A percentile compares a stretch with the other conserved stretches of the same genome.
These are phyloP conservation scores for Babesia bigemina DNA, from an alignment of 169 alveolate species.

Conservation along the genomic window DNA sequence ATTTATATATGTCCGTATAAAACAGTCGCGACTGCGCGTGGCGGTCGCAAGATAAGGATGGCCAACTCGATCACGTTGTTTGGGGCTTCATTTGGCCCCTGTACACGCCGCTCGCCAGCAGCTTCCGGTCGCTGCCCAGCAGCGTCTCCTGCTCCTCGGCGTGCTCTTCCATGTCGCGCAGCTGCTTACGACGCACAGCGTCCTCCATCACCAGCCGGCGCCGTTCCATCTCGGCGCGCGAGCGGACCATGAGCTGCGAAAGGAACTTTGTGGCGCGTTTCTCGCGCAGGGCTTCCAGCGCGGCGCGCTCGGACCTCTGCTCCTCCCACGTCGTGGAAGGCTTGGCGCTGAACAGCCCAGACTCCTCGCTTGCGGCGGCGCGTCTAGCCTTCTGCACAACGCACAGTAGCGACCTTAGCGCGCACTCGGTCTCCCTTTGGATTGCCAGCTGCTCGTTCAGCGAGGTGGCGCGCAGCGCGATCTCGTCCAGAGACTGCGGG, in stretches of 20 bases:
- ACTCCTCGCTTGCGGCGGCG: background rate
- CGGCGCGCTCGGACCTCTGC: constrained; percentile 19
- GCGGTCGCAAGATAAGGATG: no score
- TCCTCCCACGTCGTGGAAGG: constrained; percentile 18
- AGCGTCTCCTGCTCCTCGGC: constrained; percentile 36
- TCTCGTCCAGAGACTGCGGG: constrained; percentile 56
- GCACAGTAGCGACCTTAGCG: constrained; percentile 39
- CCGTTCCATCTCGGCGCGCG: constrained; percentile 19
- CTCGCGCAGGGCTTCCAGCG: constrained; percentile 41
- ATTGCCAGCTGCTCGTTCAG: constrained; percentile 58
- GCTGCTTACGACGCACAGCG: background rate
- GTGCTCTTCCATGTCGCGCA: constrained; percentile 26
- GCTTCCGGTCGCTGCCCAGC: constrained; percentile 63
- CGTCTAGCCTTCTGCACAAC: background rate
- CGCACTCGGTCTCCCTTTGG: constrained; percentile 8
- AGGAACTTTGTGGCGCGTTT: constrained; percentile 19
- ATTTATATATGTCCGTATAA: no score
- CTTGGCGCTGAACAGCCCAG: constrained; percentile 5
- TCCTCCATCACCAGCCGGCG: constrained; percentile 6
- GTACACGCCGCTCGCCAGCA: constrained; percentile 42
- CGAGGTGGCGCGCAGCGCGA: constrained; percentile 32
- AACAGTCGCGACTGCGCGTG: no score
- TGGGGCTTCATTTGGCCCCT: background rate
- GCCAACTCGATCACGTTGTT: no score
- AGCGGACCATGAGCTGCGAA: constrained; percentile 16